A percentile compares a stretch with the other conserved stretches of the same genome.
Conservation (phyloP, 129 eudicot species). For the Ambrosia trifida region DNA sequence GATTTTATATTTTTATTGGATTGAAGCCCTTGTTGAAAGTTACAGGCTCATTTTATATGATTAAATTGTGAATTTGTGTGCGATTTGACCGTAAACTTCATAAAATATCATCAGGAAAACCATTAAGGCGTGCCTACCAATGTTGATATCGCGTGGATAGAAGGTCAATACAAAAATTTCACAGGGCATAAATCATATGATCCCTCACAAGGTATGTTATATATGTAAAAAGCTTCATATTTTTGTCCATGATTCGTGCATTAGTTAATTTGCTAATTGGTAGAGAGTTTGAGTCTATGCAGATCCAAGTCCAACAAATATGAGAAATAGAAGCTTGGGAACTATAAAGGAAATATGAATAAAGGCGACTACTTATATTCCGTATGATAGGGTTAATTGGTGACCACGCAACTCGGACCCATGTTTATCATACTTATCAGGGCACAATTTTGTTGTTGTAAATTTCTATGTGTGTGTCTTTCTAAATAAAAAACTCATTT, state of each 20-base stretch:
- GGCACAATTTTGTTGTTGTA: too few species aligned
- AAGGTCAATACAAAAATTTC: constrained; percentile 50
- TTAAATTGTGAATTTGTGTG: too few species aligned
- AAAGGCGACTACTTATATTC: constrained; percentile 22
- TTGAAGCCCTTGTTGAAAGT: too few species aligned
- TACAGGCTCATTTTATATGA: too few species aligned
- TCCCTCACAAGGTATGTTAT: constrained; percentile 50
- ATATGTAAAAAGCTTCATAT: constrained; percentile 3
- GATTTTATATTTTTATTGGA: too few species aligned
- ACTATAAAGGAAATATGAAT: constrained; percentile 24
- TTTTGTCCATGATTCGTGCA: neutral
- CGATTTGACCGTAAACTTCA: neutral
- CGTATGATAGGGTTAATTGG: neutral
- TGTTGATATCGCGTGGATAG: constrained; percentile 27
- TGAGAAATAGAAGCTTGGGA: constrained; percentile 43
- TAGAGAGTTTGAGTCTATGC: constrained; percentile 34
- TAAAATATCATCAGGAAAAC: constrained; percentile 43
- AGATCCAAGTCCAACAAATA: constrained; percentile 63
- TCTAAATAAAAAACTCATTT: too few species aligned
- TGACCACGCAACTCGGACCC: too few species aligned
- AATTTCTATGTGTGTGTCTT: too few species aligned
- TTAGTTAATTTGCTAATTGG: constrained; percentile 21
- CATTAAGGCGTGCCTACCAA: constrained; percentile 37
- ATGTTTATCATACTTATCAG: too few species aligned
- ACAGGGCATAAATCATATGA: constrained; percentile 42